Evolutionary conservation across 371 early-diverging fungal species (phyloP).

Genomic region (Circinella umbellata): DNA sequence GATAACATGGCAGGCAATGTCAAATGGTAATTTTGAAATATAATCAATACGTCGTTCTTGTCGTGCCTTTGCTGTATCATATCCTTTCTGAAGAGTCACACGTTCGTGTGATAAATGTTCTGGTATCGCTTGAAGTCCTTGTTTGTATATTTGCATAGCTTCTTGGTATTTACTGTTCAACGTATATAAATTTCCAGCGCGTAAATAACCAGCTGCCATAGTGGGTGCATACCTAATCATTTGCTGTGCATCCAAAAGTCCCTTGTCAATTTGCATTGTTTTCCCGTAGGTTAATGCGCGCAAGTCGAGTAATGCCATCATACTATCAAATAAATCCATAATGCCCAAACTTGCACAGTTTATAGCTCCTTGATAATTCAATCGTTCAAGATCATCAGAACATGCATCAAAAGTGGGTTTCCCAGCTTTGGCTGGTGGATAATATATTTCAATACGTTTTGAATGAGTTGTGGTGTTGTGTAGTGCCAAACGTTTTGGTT

Average conservation of each 20-base stretch:
- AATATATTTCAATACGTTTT: background rate
- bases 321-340: background rate
- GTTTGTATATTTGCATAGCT: constrained; percentile 10
- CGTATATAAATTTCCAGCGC: constrained; percentile 8
- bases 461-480: background rate
- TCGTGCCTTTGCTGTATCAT: background rate
- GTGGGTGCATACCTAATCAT: constrained; percentile 10
- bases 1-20: background rate
- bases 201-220: constrained; percentile 11
- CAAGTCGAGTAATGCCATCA: constrained; percentile 7
- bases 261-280: constrained; percentile 3
- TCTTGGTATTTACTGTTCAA: background rate
- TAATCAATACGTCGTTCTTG: background rate
- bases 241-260: constrained; percentile 5
- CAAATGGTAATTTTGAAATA: background rate
- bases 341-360: background rate
- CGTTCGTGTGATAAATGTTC: background rate
- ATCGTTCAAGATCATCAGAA: background rate
- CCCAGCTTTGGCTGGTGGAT: background rate
- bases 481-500: background rate
- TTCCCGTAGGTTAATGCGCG: constrained; percentile 5
- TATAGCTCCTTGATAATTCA: background rate
- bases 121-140: background rate
- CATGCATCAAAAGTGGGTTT: constrained; percentile 1
- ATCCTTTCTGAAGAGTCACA: background rate